Conservation (phyloP, 2,329 filamentous ascomycete species). For the Hypomyces perniciosus region DNA sequence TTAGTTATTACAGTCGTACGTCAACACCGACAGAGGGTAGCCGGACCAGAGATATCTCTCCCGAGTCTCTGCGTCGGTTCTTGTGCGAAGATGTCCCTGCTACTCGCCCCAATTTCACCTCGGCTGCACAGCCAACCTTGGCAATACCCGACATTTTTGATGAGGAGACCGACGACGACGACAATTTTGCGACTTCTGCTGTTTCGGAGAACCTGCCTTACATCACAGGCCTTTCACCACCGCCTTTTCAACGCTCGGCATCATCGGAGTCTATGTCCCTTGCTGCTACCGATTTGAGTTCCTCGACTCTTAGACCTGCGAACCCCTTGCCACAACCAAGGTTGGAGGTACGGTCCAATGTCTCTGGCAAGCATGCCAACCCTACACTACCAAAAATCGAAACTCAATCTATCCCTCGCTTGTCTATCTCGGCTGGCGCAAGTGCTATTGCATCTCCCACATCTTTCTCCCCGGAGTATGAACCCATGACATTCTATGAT, state of each 20-base stretch:
- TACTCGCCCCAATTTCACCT: slow-evolving; percentile 19
- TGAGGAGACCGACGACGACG: slow-evolving; percentile 52
- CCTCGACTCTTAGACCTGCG: slow-evolving; percentile 13
- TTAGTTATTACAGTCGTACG: slow-evolving; percentile 2
- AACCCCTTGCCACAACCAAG: neutral
- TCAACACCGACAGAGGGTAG: slow-evolving; percentile 31
- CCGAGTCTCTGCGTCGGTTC: slow-evolving; percentile 49
- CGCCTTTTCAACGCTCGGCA: slow-evolving; percentile 39
- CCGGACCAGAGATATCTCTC: slow-evolving; percentile 47
- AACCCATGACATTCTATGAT: slow-evolving; percentile 42
- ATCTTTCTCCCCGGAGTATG: slow-evolving; percentile 34
- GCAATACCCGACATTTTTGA: slow-evolving; percentile 31
- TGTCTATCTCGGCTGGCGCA: slow-evolving; percentile 19
- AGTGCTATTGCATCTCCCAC: slow-evolving; percentile 27
- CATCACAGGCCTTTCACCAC: slow-evolving; percentile 46
- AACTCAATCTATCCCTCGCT: slow-evolving; percentile 19
- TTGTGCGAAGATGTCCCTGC: slow-evolving; percentile 40
- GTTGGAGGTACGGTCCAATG: too few relatives aligned
- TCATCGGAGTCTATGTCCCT: slow-evolving; percentile 25
- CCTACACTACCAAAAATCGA: slow-evolving; percentile 11
- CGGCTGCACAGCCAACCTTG: slow-evolving; percentile 26
- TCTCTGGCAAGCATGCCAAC: too few relatives aligned
- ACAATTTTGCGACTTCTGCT: slow-evolving; percentile 55
- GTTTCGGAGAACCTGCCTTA: slow-evolving; percentile 39
- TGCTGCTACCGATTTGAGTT: slow-evolving; percentile 19